These are phyloP conservation scores for Giardia muris DNA, from an alignment of 208 protist genomes.

Conservation along the genomic window DNA sequence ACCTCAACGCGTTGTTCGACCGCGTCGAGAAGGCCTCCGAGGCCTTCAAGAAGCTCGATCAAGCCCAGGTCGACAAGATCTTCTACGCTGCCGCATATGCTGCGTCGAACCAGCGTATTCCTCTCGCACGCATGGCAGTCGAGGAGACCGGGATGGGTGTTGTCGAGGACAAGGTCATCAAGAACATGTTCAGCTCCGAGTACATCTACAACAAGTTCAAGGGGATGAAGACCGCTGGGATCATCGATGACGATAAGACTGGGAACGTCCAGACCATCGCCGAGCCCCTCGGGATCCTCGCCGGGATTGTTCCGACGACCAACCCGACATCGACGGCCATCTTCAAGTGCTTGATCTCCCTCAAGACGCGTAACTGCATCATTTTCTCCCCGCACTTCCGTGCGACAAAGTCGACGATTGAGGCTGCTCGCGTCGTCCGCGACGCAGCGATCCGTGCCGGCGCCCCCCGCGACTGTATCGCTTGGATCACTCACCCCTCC, in stretches of 20 bases:
- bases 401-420: slow-evolving; percentile 16
- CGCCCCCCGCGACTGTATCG: slow-evolving; percentile 34
- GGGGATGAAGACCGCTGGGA: slow-evolving; percentile 39
- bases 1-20: neutral
- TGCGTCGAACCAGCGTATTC: neutral
- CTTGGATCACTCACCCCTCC: slow-evolving; percentile 31
- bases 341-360: slow-evolving; percentile 41
- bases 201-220: slow-evolving; percentile 42
- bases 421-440: slow-evolving; percentile 30
- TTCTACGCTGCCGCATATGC: slow-evolving; percentile 24
- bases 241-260: slow-evolving; percentile 33
- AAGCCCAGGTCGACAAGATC: slow-evolving; percentile 28
- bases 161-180: slow-evolving; percentile 48
- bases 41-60: slow-evolving; percentile 18
- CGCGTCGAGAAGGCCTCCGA: neutral
- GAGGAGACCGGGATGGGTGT: slow-evolving; percentile 43
- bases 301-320: slow-evolving; percentile 40
- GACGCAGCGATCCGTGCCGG: slow-evolving; percentile 36
- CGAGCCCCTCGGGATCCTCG: slow-evolving; percentile 43
- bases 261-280: slow-evolving; percentile 33
- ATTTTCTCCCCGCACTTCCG: slow-evolving; percentile 39
- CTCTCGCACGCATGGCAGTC: slow-evolving; percentile 24
- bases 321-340: slow-evolving; percentile 47
- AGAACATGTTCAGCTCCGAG: slow-evolving; percentile 43
- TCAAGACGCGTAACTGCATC: slow-evolving; percentile 44